Evolutionary conservation across 805 yeast species (phyloP), one percentile per base, ranked within the genome.

Genomic region (Yarrowia phangngaensis): DNA sequence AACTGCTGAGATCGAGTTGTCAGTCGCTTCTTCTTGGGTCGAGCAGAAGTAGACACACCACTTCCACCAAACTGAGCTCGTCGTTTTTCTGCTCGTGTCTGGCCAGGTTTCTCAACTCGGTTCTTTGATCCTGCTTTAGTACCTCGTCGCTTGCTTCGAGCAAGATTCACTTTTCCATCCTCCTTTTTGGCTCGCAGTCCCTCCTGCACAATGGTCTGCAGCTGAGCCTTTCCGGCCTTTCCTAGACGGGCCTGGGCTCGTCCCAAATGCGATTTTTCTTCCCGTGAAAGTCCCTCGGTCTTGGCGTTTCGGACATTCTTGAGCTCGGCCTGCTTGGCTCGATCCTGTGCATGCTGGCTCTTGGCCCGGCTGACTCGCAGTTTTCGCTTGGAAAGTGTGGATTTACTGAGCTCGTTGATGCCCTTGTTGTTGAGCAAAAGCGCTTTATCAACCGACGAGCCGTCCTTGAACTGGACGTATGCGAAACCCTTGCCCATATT

Each of bases 401-500:
- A 20, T 35, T 41, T 41, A 27, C n/a, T 6, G 9, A 41, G 29
- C 29, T 29, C 34, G 35, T 41, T 41, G 48, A 78, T 64, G 52
- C 79, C 76, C 67, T 84, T 80, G 35, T 78, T 90, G 64, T 89
- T 77, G 53, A 86, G 68, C 52, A 87, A 66, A 48, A 92, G 66
- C 0, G 96, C 97, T 61, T 85, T 84, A 54, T 80, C 79, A 8
- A 92, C 95, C 31, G 80, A 71, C 50, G 81, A 66, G 48, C 77
- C 65, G 58, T 67, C 70, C 53, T 72, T 75, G 70, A 89, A 92
- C 65, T 90, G 97, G 26, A 92, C 88, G 63, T 89, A 85, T 5
- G 95, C 98, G 69, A 92, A 89, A 5, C 99, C 99, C 68, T 92
- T 92, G 55, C 98, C 99, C 52, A 90, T 72, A 59, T 92, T 90